Base-by-base conservation (phyloP, 306 rosid genomes). In the Calophaca sinica region DNA sequence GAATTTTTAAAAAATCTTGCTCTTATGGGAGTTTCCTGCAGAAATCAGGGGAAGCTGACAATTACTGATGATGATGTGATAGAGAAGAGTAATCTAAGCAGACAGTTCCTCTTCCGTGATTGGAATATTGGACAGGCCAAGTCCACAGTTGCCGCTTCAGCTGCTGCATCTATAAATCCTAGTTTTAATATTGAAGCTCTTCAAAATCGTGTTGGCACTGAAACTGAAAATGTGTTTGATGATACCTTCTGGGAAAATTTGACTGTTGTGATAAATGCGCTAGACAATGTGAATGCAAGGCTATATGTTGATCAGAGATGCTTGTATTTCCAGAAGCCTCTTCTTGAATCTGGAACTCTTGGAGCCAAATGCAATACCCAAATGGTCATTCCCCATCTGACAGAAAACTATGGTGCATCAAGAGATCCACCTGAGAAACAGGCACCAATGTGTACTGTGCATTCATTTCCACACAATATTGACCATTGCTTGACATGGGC, bases 401-500 rank as follows among this genome's bases (percentile, higher is more conserved):
- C 98, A 55, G 98, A 94, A 82, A 94, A 94, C 70, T 94, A 94
- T 75, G 98, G 98, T 50, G 98, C 98, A 26, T 94, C 98, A 35
- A 90, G 98, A 81, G 98, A 94, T 80, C 98, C 96, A 41, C 98
- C 98, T 20, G 97, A 94, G 89, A 94, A 90, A 83, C 96, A 94
- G 81, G 98, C 98, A 2, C 98, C 98, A 5, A 94, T 94, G 98
- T 94, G 98, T 84, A 94, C 97, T 39, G 90, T 94, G 55, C 98
- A 94, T 85, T 94, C 98, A 2, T 94, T 94, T 78, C 98, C 98
- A 0, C 97, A 94, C 87, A 94, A 91, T 73, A 94, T 94, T 74
- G 97, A 94, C 41, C 98, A 94, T 75, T 94, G 98, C 89, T 81
- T 94, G 88, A 94, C 98, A 39, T 94, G 98, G 98, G 98, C 97